Conservation (phyloP, 805 yeast genomes). For the Candida germanica region DNA sequence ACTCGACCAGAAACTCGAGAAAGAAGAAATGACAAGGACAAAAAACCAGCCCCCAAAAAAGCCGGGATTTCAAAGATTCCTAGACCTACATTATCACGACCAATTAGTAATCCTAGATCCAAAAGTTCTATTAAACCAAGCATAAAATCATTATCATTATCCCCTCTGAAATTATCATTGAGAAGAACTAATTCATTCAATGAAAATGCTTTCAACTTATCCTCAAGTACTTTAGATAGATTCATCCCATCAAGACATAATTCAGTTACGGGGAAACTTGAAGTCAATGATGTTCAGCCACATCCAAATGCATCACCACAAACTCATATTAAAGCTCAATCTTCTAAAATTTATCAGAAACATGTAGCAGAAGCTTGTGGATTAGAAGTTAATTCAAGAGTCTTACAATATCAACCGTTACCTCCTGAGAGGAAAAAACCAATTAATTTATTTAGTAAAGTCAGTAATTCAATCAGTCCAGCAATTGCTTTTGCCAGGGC, state of each 20-base stretch:
- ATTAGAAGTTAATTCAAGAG: constrained; percentile 72
- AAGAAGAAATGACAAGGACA: constrained; percentile 8
- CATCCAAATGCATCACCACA: constrained; percentile 50
- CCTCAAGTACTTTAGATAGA: constrained; percentile 31
- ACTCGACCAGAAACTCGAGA: too few species aligned
- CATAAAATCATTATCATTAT: constrained; percentile 11
- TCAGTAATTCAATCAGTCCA: constrained; percentile 34
- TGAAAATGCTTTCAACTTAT: constrained; percentile 25
- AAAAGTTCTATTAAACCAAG: constrained; percentile 21
- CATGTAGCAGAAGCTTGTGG: constrained; percentile 97
- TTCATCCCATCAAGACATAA: constrained; percentile 45
- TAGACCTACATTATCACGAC: constrained; percentile 15
- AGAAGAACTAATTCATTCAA: constrained; percentile 35
- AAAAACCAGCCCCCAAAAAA: constrained; percentile 1
- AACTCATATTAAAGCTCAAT: constrained; percentile 53
- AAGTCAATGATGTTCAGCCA: constrained; percentile 26
- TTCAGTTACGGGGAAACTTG: constrained; percentile 36
- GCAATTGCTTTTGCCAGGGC: constrained; percentile 62
- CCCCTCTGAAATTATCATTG: constrained; percentile 26
- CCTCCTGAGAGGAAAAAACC: constrained; percentile 63
- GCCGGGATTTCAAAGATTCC: too few species aligned
- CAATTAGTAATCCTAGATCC: constrained; percentile 23
- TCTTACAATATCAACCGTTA: constrained; percentile 79
- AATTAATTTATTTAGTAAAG: constrained; percentile 29
- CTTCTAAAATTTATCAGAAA: constrained; percentile 59